phyloP scores from a whole-genome alignment of 2,329 filamentous ascomycete genomes.

The Xylariales sp. region DNA sequence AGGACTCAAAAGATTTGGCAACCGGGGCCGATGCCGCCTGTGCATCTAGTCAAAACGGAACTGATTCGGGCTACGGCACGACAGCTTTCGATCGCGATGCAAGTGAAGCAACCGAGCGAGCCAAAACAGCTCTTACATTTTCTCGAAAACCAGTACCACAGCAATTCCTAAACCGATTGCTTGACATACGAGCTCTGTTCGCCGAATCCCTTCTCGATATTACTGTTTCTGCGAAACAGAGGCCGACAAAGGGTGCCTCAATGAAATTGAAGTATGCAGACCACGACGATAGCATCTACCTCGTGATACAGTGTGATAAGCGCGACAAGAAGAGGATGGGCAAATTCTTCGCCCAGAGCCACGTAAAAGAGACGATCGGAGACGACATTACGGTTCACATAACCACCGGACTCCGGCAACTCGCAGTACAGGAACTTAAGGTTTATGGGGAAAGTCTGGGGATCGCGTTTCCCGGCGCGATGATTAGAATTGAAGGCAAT shows the following conservation, averaged over 20 bases:
- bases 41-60: conserved; percentile 3
- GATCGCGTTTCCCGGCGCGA: neutral
- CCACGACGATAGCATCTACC: conserved; percentile 10
- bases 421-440: conserved; percentile 9
- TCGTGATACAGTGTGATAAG: conserved; percentile 32
- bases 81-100: neutral
- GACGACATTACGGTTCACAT: conserved; percentile 23
- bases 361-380: conserved; percentile 21
- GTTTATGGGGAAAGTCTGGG: neutral
- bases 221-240: conserved; percentile 16
- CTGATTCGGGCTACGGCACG: conserved; percentile 28
- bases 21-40: neutral
- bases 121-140: neutral
- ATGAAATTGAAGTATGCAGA: conserved; percentile 28
- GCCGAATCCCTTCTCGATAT: conserved; percentile 11
- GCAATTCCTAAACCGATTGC: conserved; percentile 14
- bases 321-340: conserved; percentile 17
- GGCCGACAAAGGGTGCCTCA: conserved; percentile 6
- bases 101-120: neutral
- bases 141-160: conserved; percentile 20
- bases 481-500: conserved; percentile 3
- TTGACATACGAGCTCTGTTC: conserved; percentile 18
- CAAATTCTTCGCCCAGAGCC: conserved; percentile 27
- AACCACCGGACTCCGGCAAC: conserved; percentile 19
- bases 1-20: neutral